These are phyloP conservation scores for Chloroidium sp. DNA, from an alignment of 163 green algal genomes.

Conservation along the genomic window DNA sequence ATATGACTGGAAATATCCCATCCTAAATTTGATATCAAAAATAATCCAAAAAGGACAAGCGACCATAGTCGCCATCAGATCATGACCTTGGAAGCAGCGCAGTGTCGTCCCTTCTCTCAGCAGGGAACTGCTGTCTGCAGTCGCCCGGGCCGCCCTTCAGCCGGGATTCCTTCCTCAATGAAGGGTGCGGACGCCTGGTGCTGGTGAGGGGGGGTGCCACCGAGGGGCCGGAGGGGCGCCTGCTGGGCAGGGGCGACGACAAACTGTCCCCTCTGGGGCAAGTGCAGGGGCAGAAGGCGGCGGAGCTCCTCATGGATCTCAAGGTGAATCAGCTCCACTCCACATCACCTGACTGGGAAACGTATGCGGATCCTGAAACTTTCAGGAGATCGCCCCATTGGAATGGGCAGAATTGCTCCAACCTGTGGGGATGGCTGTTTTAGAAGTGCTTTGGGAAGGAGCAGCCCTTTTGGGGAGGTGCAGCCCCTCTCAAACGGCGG, in stretches of 20 bases:
- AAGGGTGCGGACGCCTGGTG: constrained; percentile 28
- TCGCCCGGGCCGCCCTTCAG: constrained; percentile 38
- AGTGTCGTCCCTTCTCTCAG: background rate
- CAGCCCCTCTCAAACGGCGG: background rate
- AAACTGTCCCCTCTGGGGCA: constrained; percentile 29
- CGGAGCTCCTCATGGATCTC: constrained; percentile 45
- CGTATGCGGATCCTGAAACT: no score
- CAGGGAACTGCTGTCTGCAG: constrained; percentile 15
- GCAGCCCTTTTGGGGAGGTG: background rate
- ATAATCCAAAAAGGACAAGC: no score
- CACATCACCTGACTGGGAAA: no score
- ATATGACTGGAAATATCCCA: background rate
- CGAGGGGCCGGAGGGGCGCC: constrained; percentile 22
- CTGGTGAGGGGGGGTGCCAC: constrained; percentile 46
- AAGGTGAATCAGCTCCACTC: constrained; percentile 13
- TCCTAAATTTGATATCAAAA: no score
- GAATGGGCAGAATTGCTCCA: background rate
- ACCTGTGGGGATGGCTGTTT: background rate
- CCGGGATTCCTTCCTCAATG: background rate
- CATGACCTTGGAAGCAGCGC: background rate
- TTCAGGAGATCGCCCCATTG: no score
- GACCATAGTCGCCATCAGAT: background rate
- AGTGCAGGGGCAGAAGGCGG: constrained; percentile 40
- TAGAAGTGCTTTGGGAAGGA: background rate
- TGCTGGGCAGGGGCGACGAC: constrained; percentile 38